Evolutionary conservation across 306 rosid species (phyloP).

Genomic region (Casuarina equisetifolia): DNA sequence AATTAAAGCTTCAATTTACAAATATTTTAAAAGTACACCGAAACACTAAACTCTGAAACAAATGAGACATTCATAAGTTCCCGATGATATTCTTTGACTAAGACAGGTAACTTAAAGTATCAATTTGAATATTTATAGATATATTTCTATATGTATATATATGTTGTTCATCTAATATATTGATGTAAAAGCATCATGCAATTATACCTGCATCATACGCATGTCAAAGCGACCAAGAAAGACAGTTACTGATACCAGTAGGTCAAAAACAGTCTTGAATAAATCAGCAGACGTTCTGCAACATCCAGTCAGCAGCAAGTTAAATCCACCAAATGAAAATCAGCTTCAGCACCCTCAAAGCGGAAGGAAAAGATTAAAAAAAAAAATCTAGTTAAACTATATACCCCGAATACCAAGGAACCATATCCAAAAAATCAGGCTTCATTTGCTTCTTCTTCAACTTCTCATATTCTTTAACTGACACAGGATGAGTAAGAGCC

Average conservation of each 20-base stretch:
- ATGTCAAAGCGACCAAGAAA: conserved; percentile 98
- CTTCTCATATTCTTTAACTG: conserved; percentile 78
- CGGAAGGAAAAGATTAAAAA: conserved; percentile 11
- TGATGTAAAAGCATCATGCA: conserved; percentile 6
- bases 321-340: conserved; percentile 28
- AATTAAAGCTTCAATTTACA: not conserved
- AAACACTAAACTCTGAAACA: not conserved
- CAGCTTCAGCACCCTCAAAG: conserved; percentile 16
- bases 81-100: not conserved
- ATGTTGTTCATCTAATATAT: not conserved
- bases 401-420: conserved; percentile 99
- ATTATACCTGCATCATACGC: conserved; percentile 98
- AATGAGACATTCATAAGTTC: not conserved
- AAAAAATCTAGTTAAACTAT: not conserved
- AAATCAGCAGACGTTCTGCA: conserved; percentile 99
- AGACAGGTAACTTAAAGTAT: not conserved
- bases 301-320: conserved; percentile 26
- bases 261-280: conserved; percentile 97
- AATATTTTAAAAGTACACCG: not conserved
- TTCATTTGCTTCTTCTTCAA: conserved; percentile 86
- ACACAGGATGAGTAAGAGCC: conserved; percentile 92
- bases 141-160: not conserved
- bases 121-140: not conserved
- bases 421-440: conserved; percentile 95
- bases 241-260: conserved; percentile 92